These are phyloP conservation scores for Fomitopsis betulina DNA, from an alignment of 1,284 basidiomycete species.

Conservation along the genomic window DNA sequence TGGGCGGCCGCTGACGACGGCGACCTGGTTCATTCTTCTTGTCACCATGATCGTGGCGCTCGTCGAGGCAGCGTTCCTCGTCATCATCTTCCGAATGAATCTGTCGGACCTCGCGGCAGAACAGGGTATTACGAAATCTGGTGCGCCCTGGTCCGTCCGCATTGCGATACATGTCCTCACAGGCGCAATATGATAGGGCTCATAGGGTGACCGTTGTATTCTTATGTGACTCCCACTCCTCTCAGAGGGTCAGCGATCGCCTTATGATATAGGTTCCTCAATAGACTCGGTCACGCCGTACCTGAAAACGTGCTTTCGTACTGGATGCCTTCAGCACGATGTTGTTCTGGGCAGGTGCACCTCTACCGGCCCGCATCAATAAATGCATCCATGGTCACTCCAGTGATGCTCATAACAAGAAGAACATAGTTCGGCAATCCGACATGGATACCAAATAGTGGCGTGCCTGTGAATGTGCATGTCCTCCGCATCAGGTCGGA, in stretches of 20 bases:
- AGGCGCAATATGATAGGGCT: no score
- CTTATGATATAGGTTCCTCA: not conserved
- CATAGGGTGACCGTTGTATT: no score
- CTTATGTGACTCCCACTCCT: no score
- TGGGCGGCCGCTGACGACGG: constrained; percentile 73
- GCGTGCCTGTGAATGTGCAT: no score
- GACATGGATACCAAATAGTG: no score
- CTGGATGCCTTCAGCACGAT: not conserved
- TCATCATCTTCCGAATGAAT: constrained; percentile 32
- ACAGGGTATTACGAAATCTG: not conserved
- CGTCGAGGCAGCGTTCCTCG: constrained; percentile 61
- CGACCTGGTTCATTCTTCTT: constrained; percentile 65
- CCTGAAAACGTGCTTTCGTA: not conserved
- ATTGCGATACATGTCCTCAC: no score
- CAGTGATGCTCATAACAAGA: no score
- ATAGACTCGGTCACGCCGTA: not conserved
- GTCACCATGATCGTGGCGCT: constrained; percentile 58
- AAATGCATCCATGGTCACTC: no score
- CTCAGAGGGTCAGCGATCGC: no score
- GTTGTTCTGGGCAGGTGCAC: not conserved
- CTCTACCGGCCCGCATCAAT: no score
- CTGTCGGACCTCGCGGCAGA: not conserved
- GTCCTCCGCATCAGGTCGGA: no score
- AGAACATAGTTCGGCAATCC: no score
- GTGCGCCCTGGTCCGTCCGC: not conserved